Evolutionary conservation across 2,329 filamentous ascomycete genomes (phyloP).

Genomic region (Penicillium sp.): DNA sequence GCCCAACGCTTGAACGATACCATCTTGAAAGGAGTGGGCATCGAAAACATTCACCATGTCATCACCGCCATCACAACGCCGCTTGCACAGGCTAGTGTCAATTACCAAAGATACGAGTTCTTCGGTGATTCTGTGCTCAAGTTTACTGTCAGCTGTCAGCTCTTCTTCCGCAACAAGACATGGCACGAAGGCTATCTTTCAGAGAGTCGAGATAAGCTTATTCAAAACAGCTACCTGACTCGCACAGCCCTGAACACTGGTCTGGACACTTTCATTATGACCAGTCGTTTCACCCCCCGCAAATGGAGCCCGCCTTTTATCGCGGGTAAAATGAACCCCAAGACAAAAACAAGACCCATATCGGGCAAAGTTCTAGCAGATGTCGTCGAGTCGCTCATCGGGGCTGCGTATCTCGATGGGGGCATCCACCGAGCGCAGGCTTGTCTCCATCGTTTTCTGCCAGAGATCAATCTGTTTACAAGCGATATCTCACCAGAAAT

Average conservation of each 20-base stretch:
- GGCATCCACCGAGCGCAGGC: conserved; percentile 63
- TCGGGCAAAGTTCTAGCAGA: conserved; percentile 84
- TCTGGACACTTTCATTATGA: conserved; percentile 73
- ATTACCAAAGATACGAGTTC: conserved; percentile 87
- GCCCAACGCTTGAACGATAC: conserved; percentile 62
- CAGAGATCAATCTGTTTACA: conserved; percentile 47
- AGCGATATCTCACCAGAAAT: conserved; percentile 10
- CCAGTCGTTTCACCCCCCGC: conserved; percentile 64
- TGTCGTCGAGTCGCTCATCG: conserved; percentile 82
- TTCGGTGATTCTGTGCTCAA: conserved; percentile 85
- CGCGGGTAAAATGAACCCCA: conserved; percentile 35
- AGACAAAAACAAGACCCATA: conserved; percentile 43
- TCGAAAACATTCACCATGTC: conserved; percentile 60
- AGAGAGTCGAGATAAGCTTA: conserved; percentile 65
- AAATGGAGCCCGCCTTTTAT: conserved; percentile 73
- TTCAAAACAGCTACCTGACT: conserved; percentile 75
- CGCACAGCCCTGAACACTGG: conserved; percentile 63
- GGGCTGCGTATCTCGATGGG: conserved; percentile 70
- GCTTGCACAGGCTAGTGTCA: conserved; percentile 57
- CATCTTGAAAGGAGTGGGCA: conserved; percentile 54
- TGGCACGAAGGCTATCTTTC: conserved; percentile 80
- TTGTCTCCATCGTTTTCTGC: conserved; percentile 69
- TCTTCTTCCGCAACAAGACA: conserved; percentile 60
- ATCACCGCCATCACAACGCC: conserved; percentile 71
- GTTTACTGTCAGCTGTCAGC: conserved; percentile 66